Evolutionary conservation across 164 flowering plant species (phyloP).

Genomic region (Cinnamomum micranthum): DNA sequence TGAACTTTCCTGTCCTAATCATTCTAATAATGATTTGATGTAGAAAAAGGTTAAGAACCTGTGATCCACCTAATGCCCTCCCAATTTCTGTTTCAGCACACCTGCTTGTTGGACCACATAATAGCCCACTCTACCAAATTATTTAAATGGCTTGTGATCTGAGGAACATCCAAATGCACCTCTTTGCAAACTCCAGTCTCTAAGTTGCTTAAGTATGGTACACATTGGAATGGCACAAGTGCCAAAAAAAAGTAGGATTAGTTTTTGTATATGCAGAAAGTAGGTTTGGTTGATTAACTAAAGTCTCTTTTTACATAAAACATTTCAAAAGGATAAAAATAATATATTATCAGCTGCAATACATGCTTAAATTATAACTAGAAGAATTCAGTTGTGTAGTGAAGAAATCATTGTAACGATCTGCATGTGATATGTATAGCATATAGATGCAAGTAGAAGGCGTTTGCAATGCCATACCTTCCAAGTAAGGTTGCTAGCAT

Average conservation of each 20-base stretch:
- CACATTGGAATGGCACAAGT: background rate
- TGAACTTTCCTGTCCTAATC: background rate
- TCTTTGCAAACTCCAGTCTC: no score
- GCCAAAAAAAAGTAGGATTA: background rate
- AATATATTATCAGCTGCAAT: background rate
- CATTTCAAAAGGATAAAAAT: no score
- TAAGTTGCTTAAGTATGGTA: no score
- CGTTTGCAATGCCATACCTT: slow-evolving; percentile 18
- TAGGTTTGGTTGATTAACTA: no score
- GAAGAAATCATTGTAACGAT: background rate
- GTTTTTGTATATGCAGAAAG: no score
- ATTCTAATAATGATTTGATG: background rate
- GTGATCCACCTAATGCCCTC: background rate
- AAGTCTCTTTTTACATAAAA: no score
- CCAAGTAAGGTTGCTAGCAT: slow-evolving; percentile 35
- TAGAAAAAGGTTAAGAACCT: background rate
- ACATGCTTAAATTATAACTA: background rate
- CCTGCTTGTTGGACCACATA: background rate
- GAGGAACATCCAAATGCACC: background rate
- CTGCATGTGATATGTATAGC: background rate
- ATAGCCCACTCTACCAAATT: background rate
- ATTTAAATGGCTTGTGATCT: background rate
- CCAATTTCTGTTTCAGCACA: background rate
- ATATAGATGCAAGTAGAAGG: background rate
- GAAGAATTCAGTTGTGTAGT: background rate